Conservation (phyloP, 768 basidiomycete species). For the Suillus brevipes region DNA sequence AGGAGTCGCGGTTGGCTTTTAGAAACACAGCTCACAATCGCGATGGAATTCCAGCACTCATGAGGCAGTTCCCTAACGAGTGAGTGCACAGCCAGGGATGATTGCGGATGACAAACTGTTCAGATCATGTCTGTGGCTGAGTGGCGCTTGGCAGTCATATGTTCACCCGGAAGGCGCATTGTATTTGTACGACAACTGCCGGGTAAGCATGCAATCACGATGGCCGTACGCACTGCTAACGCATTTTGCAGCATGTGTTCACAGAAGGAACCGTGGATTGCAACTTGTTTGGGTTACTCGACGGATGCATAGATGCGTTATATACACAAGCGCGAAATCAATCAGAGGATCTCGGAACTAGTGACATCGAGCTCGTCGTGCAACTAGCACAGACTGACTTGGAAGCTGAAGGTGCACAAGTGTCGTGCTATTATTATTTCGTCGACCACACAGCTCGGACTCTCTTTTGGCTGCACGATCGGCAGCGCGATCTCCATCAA, state of each 20-base stretch:
- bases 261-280: background rate
- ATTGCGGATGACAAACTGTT: background rate
- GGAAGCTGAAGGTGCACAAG: background rate
- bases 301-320: background rate
- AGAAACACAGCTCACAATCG: background rate
- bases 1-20: background rate
- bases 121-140: background rate
- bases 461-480: slow-evolving; percentile 7
- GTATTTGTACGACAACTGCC: background rate
- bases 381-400: background rate
- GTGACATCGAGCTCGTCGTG: background rate
- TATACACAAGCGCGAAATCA: background rate
- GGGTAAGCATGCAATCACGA: background rate
- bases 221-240: background rate
- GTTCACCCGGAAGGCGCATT: background rate
- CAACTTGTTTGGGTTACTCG: background rate
- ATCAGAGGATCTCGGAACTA: background rate
- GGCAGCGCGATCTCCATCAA: background rate
- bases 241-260: background rate
- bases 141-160: background rate
- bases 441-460: slow-evolving; percentile 1
- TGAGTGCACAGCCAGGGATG: background rate
- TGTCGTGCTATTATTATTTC: slow-evolving; percentile 7
- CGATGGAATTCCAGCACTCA: background rate
- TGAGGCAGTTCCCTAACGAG: background rate